Base-by-base conservation (phyloP, 805 yeast species). In the Sugiyamaella smithiae region DNA sequence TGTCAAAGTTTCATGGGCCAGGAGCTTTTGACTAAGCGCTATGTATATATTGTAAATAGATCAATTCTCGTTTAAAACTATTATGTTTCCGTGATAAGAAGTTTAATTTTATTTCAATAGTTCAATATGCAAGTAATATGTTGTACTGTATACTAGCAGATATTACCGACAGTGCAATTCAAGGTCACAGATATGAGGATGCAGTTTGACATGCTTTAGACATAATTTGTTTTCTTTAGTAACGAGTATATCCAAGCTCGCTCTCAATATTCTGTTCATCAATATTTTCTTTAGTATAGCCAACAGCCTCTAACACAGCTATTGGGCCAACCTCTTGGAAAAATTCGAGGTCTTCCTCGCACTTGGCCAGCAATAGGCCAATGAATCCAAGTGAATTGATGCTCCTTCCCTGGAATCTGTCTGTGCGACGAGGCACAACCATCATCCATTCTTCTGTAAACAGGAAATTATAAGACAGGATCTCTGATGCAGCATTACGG, bases 401-500 rank as follows among this genome's bases (percentile, higher is more conserved):
- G 50, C 91, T 85, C 25, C 82, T 67, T 4, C 65, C 69, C 14
- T 57, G 58, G 19, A 50, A 56, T 6, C 70, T 71, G 37, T 75
- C 73, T 1, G 84, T 82, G 1, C 84, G 71, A 2, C 84, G 73
- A 14, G 99, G 98, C n/a, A 89, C 83, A 19, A 86, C 65, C 78
- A 89, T 78, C 68, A 91, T 78, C 87, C 93, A 91, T 46, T 80
- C 76, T 43, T 81, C 80, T 42, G 95, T 88, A 76, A 91, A 79
- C 38, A 88, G 68, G 29, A 90, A 80, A 63, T 91, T 91, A 66
- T 87, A 91, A 32, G 91, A 84, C 43, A 82, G 69, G n/a, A 46
- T 47, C 17, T 43, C 33, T 12, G 55, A 60, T 23, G 68, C 62
- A 45, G 67, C 58, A 16, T 43, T 43, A 37, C 43, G 45, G 62